Base-by-base conservation (phyloP, 345 rosid genomes). In the Physaria fendleri region DNA sequence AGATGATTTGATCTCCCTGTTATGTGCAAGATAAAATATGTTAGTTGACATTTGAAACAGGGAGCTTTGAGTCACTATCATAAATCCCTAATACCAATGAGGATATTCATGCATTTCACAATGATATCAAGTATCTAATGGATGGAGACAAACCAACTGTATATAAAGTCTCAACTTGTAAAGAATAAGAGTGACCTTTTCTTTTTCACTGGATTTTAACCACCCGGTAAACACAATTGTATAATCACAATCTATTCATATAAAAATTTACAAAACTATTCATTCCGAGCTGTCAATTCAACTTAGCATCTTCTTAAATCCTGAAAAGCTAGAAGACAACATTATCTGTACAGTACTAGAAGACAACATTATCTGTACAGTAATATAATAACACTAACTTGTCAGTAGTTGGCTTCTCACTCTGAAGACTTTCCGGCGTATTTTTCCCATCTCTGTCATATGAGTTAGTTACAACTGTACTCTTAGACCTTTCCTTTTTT, bases 341-440 rank as follows among this genome's bases (percentile, higher is more conserved):
- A 27, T 33, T 23, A 33, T 16, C 15, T 47, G 11, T 67, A 35
- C 16, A 48, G 4, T 32, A 38, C 56, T 54, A 64, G 3, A 18
- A 20, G 45, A 2, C 14, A 18, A 8, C 30, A 27, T 33, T 23
- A 33, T 16, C 15, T 47, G 11, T 67, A 35, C 16, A 48, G 4
- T 32, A 38, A n/a, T n/a, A n/a, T 25, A 46, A 33, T 21, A 34
- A 5, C 16, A 61, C 79, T 65, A 20, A 74, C 75, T 46, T 38
- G 13, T 35, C 53, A 51, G 13, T 22, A 39, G 51, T 48, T 40
- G 62, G 65, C 69, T 22, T 71, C 38, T 73, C 78, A 42, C 52
- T 71, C 59, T 57, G 59, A 30, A 65, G 52, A 65, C 49, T 25
- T 54, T 37, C 37, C 14, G 44, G 29, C 29, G 13, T 62, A 25